Evolutionary conservation across 345 rosid species (phyloP).

Genomic region (Melaleuca alternifolia): DNA sequence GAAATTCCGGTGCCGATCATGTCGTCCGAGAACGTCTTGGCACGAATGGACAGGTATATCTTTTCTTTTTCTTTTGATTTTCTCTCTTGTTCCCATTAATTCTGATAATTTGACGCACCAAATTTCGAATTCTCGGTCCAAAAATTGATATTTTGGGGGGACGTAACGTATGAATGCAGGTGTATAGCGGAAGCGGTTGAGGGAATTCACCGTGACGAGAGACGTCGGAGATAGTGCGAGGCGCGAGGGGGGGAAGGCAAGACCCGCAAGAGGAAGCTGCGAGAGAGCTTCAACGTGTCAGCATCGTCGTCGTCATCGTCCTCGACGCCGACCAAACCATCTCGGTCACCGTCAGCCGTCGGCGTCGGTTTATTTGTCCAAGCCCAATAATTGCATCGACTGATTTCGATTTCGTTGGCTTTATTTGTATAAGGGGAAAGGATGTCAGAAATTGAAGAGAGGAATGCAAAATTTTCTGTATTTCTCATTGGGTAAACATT

Average conservation of each 20-base stretch:
- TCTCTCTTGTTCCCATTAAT: neutral
- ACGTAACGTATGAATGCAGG: conserved; percentile 15
- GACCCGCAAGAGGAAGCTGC: conserved; percentile 47
- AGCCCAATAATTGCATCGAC: too few species aligned
- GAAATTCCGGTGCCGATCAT: conserved; percentile 85
- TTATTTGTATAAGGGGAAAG: too few species aligned
- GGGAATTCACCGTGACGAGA: conserved; percentile 36
- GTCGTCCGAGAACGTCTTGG: conserved; percentile 82
- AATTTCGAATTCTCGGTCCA: neutral
- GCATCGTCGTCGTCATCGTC: conserved; percentile 9
- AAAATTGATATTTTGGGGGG: neutral
- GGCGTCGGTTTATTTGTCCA: too few species aligned
- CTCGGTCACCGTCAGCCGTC: too few species aligned
- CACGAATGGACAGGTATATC: conserved; percentile 70
- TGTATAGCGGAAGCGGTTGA: conserved; percentile 83
- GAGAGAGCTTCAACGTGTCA: conserved; percentile 23
- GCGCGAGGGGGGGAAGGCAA: neutral
- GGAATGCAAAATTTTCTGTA: too few species aligned
- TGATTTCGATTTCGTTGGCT: too few species aligned
- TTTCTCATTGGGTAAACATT: too few species aligned
- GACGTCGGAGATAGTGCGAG: conserved; percentile 16
- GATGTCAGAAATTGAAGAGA: too few species aligned
- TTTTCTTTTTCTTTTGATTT: neutral
- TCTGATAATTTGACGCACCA: neutral
- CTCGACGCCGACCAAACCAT: too few species aligned